Conservation (phyloP, 1,284 basidiomycete genomes). For the Veloboletus limbatus region DNA sequence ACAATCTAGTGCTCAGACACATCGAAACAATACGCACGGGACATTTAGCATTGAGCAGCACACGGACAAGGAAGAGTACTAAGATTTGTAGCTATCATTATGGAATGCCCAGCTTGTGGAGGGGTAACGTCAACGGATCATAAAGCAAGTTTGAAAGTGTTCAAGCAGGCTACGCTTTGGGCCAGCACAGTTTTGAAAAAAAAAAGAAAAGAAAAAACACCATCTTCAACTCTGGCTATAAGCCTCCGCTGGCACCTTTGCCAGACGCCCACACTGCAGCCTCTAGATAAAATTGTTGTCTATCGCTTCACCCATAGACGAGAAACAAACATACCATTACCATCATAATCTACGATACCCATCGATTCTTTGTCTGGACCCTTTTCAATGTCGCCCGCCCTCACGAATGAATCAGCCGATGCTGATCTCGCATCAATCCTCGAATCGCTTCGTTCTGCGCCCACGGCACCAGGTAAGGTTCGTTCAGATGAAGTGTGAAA, state of each 20-base stretch:
- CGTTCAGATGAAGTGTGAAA: constrained; percentile 4
- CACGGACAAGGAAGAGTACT: not conserved
- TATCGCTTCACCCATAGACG: constrained; percentile 20
- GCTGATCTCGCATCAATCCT: constrained; percentile 52
- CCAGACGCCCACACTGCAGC: not conserved
- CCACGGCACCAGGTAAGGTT: constrained; percentile 68
- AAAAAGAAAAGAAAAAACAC: too few species aligned
- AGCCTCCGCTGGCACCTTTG: not conserved
- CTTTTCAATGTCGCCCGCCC: constrained; percentile 52
- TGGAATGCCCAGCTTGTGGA: constrained; percentile 14
- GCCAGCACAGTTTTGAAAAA: too few species aligned
- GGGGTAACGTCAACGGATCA: too few species aligned
- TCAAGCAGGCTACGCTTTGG: not conserved
- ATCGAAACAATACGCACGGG: not conserved
- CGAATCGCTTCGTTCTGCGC: constrained; percentile 64
- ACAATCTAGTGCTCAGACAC: constrained; percentile 20
- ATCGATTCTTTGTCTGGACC: constrained; percentile 8
- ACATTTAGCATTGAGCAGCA: constrained; percentile 1
- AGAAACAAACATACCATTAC: constrained; percentile 15
- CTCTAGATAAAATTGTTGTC: constrained; percentile 14
- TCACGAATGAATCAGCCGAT: constrained; percentile 44
- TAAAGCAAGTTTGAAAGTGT: too few species aligned
- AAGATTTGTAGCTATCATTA: constrained; percentile 4
- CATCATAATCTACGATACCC: constrained; percentile 27
- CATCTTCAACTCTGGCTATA: too few species aligned